Conservation (phyloP, 305 asterid genomes). For the Fraxinus baroniana region DNA sequence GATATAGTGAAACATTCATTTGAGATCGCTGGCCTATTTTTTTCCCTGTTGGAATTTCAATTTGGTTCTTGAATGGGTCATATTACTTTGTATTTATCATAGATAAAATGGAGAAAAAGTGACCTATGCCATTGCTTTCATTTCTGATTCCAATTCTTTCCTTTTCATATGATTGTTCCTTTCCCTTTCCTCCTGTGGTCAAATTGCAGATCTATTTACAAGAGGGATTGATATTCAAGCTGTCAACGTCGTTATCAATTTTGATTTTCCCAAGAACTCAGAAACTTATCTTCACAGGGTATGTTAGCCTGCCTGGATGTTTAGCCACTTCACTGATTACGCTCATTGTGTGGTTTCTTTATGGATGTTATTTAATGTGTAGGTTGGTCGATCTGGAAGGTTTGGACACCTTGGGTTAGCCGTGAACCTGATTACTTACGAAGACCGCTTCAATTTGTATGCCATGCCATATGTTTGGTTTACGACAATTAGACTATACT, state of each 20-base stretch:
- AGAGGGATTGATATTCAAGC: conserved; percentile 98
- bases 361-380: conserved; percentile 17
- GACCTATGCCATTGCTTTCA: not conserved
- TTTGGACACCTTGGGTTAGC: conserved; percentile 98
- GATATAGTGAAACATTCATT: not conserved
- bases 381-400: conserved; percentile 98
- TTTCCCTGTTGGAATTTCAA: not conserved
- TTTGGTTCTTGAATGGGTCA: not conserved
- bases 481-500: not conserved
- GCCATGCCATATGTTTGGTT: conserved; percentile 24
- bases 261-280: conserved; percentile 88
- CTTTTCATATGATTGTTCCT: conserved; percentile 3
- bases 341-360: conserved; percentile 7
- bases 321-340: not conserved
- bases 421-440: conserved; percentile 86
- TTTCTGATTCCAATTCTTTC: not conserved
- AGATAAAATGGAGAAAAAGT: not conserved
- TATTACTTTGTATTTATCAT: not conserved
- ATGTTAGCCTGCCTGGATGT: conserved; percentile 13
- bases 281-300: conserved; percentile 97
- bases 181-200: not conserved
- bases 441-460: conserved; percentile 94
- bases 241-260: conserved; percentile 91
- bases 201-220: conserved; percentile 71
- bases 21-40: not conserved